Evolutionary conservation across 2,329 filamentous ascomycete genomes (phyloP), one percentile per base, ranked within the genome.

Genomic region (Fusarium piperis): DNA sequence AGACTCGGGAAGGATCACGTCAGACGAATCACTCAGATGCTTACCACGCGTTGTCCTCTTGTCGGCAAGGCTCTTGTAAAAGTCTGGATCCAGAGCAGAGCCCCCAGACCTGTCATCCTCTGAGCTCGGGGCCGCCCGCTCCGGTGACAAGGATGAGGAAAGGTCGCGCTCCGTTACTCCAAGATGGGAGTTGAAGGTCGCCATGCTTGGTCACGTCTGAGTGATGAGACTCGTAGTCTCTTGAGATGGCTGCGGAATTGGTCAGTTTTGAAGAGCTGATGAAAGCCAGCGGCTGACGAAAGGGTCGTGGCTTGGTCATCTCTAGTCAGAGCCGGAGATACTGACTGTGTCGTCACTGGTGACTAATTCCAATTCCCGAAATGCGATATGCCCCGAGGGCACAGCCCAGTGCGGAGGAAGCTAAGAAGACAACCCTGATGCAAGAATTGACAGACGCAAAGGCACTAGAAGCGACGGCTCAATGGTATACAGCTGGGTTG

Each of bases 41-140:
- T 77, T 82, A 94, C 93, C 92, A 87, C 92, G 87, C n/a, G 92
- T 94, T 13, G 88, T 89, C 78, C 91, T 94, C 84, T 94, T 96
- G 63, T 94, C 92, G 58, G 84, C 87, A 68, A 92, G 85, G 73
- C 83, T 89, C 81, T 91, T 94, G 80, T 93, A 87, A 67, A 93
- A 91, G 18, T 84, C 84, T 61, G 91, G 81, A 68, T 88, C 90
- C 68, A 90, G 77, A 2, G 83, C 80, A 16, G 83, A 82, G 51
- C 83, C 74, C 1, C 83, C 81, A 46, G 81, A 76, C 62, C 79
- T 82, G 52, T 84, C 84, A 52, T 80, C 78, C 16, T 79, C 75
- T 30, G 77, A 70, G 33, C 60, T 72, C 10, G 75, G 68, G 41
- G 67, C 66, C 20, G 77, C 78, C 32, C 75, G 78, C 51, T 81